Evolutionary conservation across 1,284 basidiomycete species (phyloP).

Genomic region (Agroathelia rolfsii): DNA sequence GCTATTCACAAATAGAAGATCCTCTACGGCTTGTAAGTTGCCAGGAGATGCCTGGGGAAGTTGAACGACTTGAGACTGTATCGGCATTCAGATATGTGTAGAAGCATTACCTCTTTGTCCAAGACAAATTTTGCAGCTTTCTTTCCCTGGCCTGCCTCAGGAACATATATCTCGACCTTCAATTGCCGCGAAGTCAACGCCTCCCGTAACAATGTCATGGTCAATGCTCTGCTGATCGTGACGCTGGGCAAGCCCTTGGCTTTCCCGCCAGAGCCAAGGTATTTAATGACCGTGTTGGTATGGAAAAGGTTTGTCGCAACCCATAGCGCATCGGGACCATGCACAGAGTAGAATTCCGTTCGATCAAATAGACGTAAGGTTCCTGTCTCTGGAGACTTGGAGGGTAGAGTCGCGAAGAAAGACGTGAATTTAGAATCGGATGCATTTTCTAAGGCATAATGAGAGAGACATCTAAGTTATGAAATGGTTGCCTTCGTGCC

Average conservation of each 20-base stretch:
- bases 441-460: constrained; percentile 30
- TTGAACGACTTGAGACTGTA: too few relatives aligned
- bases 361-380: constrained; percentile 83
- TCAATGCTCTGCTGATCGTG: constrained; percentile 71
- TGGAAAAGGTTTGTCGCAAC: constrained; percentile 82
- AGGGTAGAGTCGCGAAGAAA: constrained; percentile 61
- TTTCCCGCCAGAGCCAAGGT: constrained; percentile 57
- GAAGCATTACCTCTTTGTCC: constrained; percentile 75
- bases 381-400: constrained; percentile 59
- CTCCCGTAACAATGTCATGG: constrained; percentile 81
- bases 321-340: constrained; percentile 83
- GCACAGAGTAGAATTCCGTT: constrained; percentile 76
- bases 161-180: constrained; percentile 86
- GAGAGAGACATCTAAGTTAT: too few relatives aligned
- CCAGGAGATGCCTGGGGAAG: constrained; percentile 80
- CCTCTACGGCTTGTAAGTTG: constrained; percentile 90
- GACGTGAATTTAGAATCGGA: constrained; percentile 68
- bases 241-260: constrained; percentile 65
- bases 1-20: constrained; percentile 79
- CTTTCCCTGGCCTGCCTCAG: constrained; percentile 67
- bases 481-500: too few relatives aligned
- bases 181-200: constrained; percentile 87
- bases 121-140: constrained; percentile 66
- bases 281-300: constrained; percentile 80
- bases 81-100: constrained; percentile 3